Conservation (phyloP, 176 grass and related monocot species). For the Ensete glaucum region DNA sequence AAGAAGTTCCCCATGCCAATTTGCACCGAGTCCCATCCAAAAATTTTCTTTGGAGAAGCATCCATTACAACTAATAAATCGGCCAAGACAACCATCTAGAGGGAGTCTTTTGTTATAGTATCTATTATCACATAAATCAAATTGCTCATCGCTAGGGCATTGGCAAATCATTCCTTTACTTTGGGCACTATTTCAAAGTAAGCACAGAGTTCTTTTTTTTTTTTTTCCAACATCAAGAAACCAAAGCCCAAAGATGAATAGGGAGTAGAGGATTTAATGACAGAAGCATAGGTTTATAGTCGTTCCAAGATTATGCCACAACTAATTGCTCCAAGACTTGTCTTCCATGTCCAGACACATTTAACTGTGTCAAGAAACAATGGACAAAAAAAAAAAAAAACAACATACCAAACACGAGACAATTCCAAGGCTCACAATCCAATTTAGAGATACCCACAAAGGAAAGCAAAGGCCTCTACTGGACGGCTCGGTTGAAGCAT, state of each 20-base stretch:
- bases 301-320: neutral
- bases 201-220: neutral
- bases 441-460: neutral
- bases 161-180: neutral
- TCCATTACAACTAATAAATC: neutral
- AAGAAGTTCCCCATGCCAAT: neutral
- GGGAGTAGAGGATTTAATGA: neutral
- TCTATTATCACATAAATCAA: neutral
- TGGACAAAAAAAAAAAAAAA: neutral
- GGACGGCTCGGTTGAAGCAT: neutral
- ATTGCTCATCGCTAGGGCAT: neutral
- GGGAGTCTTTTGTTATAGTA: neutral
- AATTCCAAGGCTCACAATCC: neutral
- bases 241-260: neutral
- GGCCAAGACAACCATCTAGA: neutral
- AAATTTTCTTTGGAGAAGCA: neutral
- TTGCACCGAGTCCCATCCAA: neutral
- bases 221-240: neutral
- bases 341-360: neutral
- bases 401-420: neutral
- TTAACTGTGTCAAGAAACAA: neutral
- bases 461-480: neutral
- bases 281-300: neutral
- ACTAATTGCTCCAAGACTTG: neutral
- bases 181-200: neutral